Conservation (phyloP, 202 grass and related monocot genomes). For the Saccharum hybrid region DNA sequence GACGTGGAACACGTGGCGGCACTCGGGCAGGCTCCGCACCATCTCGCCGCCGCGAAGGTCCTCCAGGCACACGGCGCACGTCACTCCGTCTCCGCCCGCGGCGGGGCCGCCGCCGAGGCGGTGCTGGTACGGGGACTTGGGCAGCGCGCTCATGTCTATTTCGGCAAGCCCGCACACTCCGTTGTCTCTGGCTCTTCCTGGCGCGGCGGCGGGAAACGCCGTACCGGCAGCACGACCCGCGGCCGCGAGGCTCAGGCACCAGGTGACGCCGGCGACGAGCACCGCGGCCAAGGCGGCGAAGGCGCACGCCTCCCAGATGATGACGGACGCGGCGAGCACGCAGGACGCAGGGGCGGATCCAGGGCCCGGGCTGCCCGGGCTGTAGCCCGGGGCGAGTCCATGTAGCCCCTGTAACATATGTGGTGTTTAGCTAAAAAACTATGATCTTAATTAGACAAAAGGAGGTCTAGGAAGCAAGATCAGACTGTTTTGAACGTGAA, state of each 20-base stretch:
- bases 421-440: no score
- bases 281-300: background rate
- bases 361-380: no score
- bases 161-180: background rate
- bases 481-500: no score
- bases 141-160: constrained; percentile 11
- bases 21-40: constrained; percentile 36
- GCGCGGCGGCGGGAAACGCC: background rate
- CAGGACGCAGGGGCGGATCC: no score
- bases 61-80: constrained; percentile 48
- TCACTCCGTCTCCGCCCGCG: background rate
- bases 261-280: no score
- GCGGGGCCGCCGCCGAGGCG: background rate
- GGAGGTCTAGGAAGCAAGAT: no score
- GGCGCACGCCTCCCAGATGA: constrained; percentile 32
- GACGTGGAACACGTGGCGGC: constrained; percentile 13
- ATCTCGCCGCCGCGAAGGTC: constrained; percentile 46
- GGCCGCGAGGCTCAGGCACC: no score
- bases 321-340: constrained; percentile 28
- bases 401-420: no score
- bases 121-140: constrained; percentile 34
- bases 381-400: no score
- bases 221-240: no score
- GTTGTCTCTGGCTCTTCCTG: background rate
- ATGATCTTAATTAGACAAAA: no score